A percentile compares a stretch with the other conserved stretches of the same genome.
These are phyloP conservation scores for Ogataea trehalophila DNA, from an alignment of 805 yeast genomes.

Conservation along the genomic window DNA sequence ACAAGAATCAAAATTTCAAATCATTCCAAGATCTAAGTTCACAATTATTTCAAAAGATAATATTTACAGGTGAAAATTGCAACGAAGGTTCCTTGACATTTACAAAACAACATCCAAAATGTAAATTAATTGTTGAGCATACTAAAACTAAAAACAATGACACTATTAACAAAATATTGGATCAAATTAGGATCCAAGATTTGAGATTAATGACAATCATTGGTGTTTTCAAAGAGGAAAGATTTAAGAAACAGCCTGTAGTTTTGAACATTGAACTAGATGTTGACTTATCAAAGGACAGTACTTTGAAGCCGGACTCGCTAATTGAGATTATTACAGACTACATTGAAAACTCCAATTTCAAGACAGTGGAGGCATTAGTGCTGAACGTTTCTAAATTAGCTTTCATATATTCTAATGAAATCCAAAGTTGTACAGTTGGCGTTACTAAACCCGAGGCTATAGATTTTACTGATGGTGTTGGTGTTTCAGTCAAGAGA, in stretches of 20 bases:
- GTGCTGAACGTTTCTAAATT: slow-evolving; percentile 60
- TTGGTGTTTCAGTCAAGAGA: slow-evolving; percentile 74
- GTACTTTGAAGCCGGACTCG: slow-evolving; percentile 33
- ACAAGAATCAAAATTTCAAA: slow-evolving; percentile 36
- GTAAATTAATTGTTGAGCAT: slow-evolving; percentile 7
- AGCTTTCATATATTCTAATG: slow-evolving; percentile 11
- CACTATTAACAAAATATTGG: neutral
- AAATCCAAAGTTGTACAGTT: slow-evolving; percentile 35
- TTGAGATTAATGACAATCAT: slow-evolving; percentile 69
- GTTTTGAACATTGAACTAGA: slow-evolving; percentile 50
- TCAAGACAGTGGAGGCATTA: slow-evolving; percentile 91
- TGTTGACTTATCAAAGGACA: slow-evolving; percentile 16
- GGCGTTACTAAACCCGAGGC: slow-evolving; percentile 86
- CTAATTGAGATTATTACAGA: slow-evolving; percentile 44
- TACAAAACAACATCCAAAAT: slow-evolving; percentile 4
- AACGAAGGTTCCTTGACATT: slow-evolving; percentile 13
- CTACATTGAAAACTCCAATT: slow-evolving; percentile 74
- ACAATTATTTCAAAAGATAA: slow-evolving; percentile 14
- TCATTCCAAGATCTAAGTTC: slow-evolving; percentile 36
- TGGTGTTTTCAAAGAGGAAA: slow-evolving; percentile 90
- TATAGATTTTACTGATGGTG: slow-evolving; percentile 78
- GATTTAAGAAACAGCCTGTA: slow-evolving; percentile 76
- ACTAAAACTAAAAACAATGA: neutral
- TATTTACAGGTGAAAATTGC: slow-evolving; percentile 16
- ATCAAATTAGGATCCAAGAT: slow-evolving; percentile 38